Base-by-base conservation (phyloP, 768 basidiomycete genomes). In the Nidularia pulvinata region DNA sequence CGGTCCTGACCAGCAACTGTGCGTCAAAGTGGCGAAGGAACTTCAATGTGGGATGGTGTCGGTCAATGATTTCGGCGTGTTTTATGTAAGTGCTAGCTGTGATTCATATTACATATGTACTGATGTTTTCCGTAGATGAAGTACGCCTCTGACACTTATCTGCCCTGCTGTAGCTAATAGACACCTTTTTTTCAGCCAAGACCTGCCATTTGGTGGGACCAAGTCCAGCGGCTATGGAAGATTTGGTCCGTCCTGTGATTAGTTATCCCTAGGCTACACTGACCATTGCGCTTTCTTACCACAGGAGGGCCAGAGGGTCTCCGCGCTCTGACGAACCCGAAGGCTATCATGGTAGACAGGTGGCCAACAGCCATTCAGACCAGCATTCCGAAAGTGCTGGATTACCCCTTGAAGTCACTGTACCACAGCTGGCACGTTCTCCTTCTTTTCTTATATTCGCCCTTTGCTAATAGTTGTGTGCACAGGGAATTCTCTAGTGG, bases 1-100 rank as follows among this genome's bases (percentile, higher is more conserved):
- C 65, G 97, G 97, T 7, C 88, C 88, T 7, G 84, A 91, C 64
- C 88, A 89, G 66, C 79, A 81, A 39, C 74, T 89, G 43, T 94
- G 93, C 63, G 59, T 92, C 50, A 75, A 87, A 47, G 88, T 98
- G 19, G 95, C 95, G 32, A 85, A 85, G 59, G 73, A 77, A 47
- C 74, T 99, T 49, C 85, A 96, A 50, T 95, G 93, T 61, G 96
- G 96, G 46, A 98, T 99, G 97, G 96, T 98, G 3, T 88, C 95
- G 16, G 79, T 97, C 57, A 98, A 98, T 61, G 97, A 98, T 72
- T 97, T 93, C 65, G 94, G 83, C 10, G 88, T 89, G 6, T 93
- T 86, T 72, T 93, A 94, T 65, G 86, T 91, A 63, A 75, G 86
- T 48, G 48, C 6, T 6, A 49, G 11, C 33, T 39, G n/a, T 34